These are phyloP conservation scores for Serendipita vermifera DNA, from an alignment of 768 basidiomycete species.

Conservation along the genomic window DNA sequence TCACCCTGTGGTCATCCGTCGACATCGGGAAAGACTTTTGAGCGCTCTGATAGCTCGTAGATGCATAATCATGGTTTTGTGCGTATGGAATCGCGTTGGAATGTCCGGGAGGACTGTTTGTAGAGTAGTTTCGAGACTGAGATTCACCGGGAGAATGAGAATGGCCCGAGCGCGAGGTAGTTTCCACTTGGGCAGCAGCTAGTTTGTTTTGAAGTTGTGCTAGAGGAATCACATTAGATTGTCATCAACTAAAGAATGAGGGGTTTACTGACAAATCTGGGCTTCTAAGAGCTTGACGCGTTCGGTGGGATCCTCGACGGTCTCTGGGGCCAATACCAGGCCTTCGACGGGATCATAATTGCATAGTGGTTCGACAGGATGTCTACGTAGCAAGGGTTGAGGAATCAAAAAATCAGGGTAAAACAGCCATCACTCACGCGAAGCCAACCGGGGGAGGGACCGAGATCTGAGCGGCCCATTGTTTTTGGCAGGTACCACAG, in stretches of 20 bases:
- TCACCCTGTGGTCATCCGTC: no score
- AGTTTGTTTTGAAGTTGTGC: constrained; percentile 38
- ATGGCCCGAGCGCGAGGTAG: background rate
- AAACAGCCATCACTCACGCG: constrained; percentile 38
- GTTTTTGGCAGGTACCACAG: constrained; percentile 78
- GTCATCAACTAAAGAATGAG: constrained; percentile 8
- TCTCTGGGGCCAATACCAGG: constrained; percentile 58
- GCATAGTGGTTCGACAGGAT: constrained; percentile 76
- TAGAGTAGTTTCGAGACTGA: no score
- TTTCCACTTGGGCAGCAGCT: constrained; percentile 18
- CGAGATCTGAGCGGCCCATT: constrained; percentile 70
- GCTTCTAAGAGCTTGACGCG: constrained; percentile 66
- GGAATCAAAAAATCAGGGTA: constrained; percentile 10
- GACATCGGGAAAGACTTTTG: no score
- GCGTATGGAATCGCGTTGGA: no score
- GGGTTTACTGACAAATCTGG: constrained; percentile 47
- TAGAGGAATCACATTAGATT: background rate
- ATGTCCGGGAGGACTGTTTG: no score
- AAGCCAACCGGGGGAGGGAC: constrained; percentile 79
- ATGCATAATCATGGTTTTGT: no score
- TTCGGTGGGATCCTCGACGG: constrained; percentile 48
- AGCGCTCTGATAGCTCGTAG: no score
- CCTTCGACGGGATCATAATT: constrained; percentile 81
- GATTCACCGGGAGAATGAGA: no score
- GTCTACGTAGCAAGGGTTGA: constrained; percentile 31